These are phyloP conservation scores for Colletotrichum filicis DNA, from an alignment of 2,329 filamentous ascomycete genomes.

Conservation along the genomic window DNA sequence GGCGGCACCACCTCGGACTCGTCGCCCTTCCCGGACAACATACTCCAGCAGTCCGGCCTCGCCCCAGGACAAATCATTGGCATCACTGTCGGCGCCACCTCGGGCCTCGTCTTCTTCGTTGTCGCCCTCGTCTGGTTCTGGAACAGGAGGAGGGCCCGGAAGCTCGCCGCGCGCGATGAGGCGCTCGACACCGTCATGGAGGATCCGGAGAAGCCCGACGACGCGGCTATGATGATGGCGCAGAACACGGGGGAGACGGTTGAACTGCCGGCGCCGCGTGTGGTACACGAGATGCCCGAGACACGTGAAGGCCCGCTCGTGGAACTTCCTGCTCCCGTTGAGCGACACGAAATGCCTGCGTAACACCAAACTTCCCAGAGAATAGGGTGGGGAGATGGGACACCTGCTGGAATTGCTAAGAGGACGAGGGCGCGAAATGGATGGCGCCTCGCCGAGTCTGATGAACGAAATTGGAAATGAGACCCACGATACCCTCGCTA, in stretches of 20 bases:
- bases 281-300: constrained; percentile 30
- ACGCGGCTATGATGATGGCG: not conserved
- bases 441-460: not conserved
- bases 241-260: constrained; percentile 14
- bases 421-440: not conserved
- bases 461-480: constrained; percentile 29
- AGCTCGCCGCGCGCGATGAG: constrained; percentile 6
- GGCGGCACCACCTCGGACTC: not conserved
- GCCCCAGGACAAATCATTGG: constrained; percentile 30
- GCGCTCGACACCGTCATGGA: constrained; percentile 21
- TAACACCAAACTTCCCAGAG: not conserved
- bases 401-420: not conserved
- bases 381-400: no score
- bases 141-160: constrained; percentile 23
- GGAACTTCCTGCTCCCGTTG: constrained; percentile 26
- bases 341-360: constrained; percentile 27
- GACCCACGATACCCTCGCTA: constrained; percentile 34
- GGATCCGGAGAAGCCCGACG: constrained; percentile 30
- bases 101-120: constrained; percentile 29
- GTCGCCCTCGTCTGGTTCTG: constrained; percentile 32
- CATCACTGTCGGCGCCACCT: constrained; percentile 30
- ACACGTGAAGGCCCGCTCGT: constrained; percentile 24
- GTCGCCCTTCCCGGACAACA: constrained; percentile 29
- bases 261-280: constrained; percentile 25
- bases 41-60: constrained; percentile 31